These are phyloP conservation scores for Curvularia hawaiiensis DNA, from an alignment of 2,329 filamentous ascomycete species.

Conservation along the genomic window DNA sequence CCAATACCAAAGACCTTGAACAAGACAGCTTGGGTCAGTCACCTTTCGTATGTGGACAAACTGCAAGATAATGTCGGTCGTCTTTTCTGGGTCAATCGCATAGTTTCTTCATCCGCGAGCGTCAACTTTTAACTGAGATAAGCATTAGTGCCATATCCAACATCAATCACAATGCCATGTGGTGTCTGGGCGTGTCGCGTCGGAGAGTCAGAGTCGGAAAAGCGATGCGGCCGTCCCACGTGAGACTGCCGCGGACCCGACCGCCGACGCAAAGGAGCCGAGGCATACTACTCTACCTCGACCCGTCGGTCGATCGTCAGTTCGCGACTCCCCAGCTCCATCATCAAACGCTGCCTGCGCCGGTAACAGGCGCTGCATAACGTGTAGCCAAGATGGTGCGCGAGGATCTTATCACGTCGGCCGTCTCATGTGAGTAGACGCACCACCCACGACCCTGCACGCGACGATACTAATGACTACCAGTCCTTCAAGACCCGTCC, in stretches of 20 bases:
- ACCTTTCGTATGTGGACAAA: no score
- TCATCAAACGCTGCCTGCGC: constrained; percentile 13
- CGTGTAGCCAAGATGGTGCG: constrained; percentile 74
- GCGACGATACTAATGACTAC: constrained; percentile 23
- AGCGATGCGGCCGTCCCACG: constrained; percentile 12
- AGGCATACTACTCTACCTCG: constrained; percentile 24
- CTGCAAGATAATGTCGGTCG: not conserved
- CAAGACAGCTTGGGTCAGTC: no score
- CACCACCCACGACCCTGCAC: constrained; percentile 4
- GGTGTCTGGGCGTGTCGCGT: constrained; percentile 3
- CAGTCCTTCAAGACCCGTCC: constrained; percentile 92
- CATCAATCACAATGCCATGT: not conserved
- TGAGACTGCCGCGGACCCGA: constrained; percentile 17
- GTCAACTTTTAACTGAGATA: not conserved
- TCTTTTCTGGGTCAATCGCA: not conserved
- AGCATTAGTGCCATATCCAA: not conserved
- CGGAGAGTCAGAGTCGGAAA: constrained; percentile 13
- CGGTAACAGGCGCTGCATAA: constrained; percentile 24
- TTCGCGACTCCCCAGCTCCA: constrained; percentile 20
- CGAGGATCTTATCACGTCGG: constrained; percentile 88
- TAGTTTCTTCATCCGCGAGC: no score
- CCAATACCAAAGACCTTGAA: no score
- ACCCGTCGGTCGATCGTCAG: constrained; percentile 21
- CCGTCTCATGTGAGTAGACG: constrained; percentile 59
- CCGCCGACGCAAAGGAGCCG: constrained; percentile 18